Percentiles rank a stretch among this genome's conserved stretches.
phyloP scores from a whole-genome alignment of 2,329 filamentous ascomycete species.

The Diaporthe citrichinensis region DNA sequence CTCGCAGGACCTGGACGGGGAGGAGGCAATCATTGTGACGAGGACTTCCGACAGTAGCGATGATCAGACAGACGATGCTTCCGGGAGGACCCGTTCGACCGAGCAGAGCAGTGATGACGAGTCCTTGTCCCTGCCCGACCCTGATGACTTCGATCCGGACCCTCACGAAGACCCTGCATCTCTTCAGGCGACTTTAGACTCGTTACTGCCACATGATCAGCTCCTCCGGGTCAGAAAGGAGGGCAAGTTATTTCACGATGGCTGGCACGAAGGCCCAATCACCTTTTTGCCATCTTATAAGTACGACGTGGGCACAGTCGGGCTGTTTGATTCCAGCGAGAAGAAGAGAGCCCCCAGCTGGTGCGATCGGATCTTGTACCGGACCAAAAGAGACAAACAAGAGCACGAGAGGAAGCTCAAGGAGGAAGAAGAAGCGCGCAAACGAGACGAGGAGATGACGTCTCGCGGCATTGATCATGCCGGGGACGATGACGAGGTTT shows the following conservation, averaged over 20 bases:
- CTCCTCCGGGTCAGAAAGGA: slow-evolving; percentile 80
- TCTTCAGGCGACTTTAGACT: slow-evolving; percentile 88
- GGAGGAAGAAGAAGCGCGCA: slow-evolving; percentile 77
- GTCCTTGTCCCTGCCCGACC: slow-evolving; percentile 66
- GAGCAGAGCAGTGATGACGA: slow-evolving; percentile 54
- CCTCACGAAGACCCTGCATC: slow-evolving; percentile 85
- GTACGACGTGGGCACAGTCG: slow-evolving; percentile 94
- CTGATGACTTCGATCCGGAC: slow-evolving; percentile 77
- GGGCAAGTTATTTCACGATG: slow-evolving; percentile 88
- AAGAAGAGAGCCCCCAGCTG: slow-evolving; percentile 94
- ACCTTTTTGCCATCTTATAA: slow-evolving; percentile 96
- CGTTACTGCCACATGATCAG: slow-evolving; percentile 91
- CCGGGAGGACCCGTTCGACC: slow-evolving; percentile 47
- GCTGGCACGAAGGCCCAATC: slow-evolving; percentile 91
- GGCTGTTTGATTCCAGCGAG: slow-evolving; percentile 94
- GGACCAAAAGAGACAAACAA: slow-evolving; percentile 79
- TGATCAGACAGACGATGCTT: slow-evolving; percentile 57
- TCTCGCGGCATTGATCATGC: slow-evolving; percentile 81
- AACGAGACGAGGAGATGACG: slow-evolving; percentile 88
- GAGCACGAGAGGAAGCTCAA: slow-evolving; percentile 73
- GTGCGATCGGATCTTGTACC: slow-evolving; percentile 94
- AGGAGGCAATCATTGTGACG: slow-evolving; percentile 66
- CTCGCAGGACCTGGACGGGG: slow-evolving; percentile 57
- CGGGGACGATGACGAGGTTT: slow-evolving; percentile 82
- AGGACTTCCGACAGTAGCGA: slow-evolving; percentile 59